Conservation (phyloP, 441 rosid species). For the Corymbia citriodora region DNA sequence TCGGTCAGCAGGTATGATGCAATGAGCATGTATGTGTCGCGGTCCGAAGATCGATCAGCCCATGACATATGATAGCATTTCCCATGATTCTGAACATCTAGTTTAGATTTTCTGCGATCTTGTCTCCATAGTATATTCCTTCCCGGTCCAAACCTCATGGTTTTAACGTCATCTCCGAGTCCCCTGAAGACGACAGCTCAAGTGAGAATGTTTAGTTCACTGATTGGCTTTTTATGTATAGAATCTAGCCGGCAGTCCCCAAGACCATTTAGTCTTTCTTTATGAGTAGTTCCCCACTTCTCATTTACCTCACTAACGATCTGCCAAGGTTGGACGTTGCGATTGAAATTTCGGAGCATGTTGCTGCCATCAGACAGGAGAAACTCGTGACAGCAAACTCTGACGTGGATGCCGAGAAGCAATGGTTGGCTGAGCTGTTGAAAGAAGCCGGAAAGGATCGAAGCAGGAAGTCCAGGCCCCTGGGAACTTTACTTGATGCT, state of each 20-base stretch:
- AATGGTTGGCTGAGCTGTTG: constrained; percentile 29
- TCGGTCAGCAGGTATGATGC: constrained; percentile 41
- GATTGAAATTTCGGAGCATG: constrained; percentile 33
- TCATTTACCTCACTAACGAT: background rate
- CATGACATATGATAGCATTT: background rate
- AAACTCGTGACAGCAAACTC: constrained; percentile 23
- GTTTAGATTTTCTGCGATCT: background rate
- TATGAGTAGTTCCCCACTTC: background rate
- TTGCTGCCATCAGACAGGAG: constrained; percentile 26
- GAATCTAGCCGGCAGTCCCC: background rate
- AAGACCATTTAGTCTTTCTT: background rate
- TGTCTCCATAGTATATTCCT: background rate
- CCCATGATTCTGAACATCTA: background rate
- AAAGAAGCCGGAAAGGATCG: constrained; percentile 29
- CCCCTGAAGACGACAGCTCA: background rate
- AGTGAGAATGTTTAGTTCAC: background rate
- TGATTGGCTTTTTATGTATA: background rate
- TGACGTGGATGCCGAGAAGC: constrained; percentile 25
- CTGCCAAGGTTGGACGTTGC: constrained; percentile 27
- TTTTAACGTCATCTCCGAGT: background rate
- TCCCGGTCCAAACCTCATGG: background rate
- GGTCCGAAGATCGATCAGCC: too few relatives aligned
- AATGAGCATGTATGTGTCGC: constrained; percentile 25
- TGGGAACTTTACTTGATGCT: constrained; percentile 28
- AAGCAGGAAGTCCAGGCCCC: constrained; percentile 22